phyloP scores from a whole-genome alignment of 2,329 filamentous ascomycete genomes.

The Triangularia verruculosa region DNA sequence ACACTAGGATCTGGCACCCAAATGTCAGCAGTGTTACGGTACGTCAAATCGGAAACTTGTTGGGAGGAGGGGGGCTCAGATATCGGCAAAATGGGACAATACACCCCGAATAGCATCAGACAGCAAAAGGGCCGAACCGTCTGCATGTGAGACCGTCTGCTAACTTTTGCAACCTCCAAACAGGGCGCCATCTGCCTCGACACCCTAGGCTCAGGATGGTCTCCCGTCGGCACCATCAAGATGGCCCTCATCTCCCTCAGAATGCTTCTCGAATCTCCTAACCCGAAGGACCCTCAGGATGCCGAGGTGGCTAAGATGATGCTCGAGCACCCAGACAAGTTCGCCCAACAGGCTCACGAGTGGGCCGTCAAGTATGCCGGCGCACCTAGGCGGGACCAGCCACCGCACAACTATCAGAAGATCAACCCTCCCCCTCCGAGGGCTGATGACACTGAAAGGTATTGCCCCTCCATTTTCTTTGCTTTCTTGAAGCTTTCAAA shows the following conservation, averaged over 20 bases:
- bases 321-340: conserved; percentile 72
- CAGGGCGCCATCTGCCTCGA: conserved; percentile 97
- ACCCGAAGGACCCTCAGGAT: conserved; percentile 95
- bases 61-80: background rate
- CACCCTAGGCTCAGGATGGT: conserved; percentile 86
- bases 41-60: conserved; percentile 20
- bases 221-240: conserved; percentile 93
- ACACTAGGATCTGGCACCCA: conserved; percentile 94
- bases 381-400: conserved; percentile 55
- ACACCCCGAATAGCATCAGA: background rate
- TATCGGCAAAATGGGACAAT: background rate
- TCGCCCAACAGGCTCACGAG: conserved; percentile 77
- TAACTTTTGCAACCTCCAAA: conserved; percentile 14
- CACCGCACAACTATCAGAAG: conserved; percentile 37
- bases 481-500: background rate
- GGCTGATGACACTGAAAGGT: conserved; percentile 23
- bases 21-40: conserved; percentile 95
- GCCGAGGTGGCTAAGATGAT: conserved; percentile 93
- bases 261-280: conserved; percentile 86
- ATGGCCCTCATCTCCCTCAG: conserved; percentile 90
- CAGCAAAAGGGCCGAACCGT: background rate
- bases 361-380: conserved; percentile 85
- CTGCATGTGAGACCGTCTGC: background rate
- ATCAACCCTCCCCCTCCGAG: conserved; percentile 45
- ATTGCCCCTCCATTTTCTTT: background rate